A percentile compares a stretch with the other conserved stretches of the same genome.
These are phyloP conservation scores for Dalechampia spathulata DNA, from an alignment of 441 rosid genomes.

Conservation along the genomic window DNA sequence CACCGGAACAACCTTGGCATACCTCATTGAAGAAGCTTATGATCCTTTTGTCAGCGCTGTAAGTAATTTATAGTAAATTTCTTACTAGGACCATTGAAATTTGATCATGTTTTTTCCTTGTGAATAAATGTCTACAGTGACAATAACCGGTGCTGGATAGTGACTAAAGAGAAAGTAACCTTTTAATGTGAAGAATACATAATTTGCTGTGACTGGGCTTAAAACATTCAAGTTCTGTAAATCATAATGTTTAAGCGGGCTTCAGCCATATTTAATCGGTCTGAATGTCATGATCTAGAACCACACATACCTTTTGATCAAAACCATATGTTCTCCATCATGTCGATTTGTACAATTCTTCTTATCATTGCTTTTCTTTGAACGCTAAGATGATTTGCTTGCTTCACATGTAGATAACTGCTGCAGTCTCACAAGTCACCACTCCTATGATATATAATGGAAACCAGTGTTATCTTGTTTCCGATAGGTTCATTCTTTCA, in stretches of 20 bases:
- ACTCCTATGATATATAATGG: slow-evolving; percentile 57
- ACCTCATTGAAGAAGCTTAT: slow-evolving; percentile 78
- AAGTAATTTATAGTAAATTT: slow-evolving; percentile 27
- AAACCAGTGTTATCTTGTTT: slow-evolving; percentile 70
- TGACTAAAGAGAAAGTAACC: too few species aligned
- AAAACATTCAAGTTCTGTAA: too few species aligned
- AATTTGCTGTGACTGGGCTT: too few species aligned
- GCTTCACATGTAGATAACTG: slow-evolving; percentile 44
- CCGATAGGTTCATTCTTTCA: slow-evolving; percentile 47
- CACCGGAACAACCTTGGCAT: slow-evolving; percentile 91
- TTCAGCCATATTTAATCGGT: too few species aligned
- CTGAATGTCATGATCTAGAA: too few species aligned
- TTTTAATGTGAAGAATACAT: too few species aligned
- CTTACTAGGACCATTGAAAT: not conserved
- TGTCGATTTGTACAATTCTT: too few species aligned
- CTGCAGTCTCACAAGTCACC: slow-evolving; percentile 49
- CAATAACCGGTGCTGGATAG: too few species aligned
- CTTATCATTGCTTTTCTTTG: not conserved
- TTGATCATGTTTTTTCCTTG: too few species aligned
- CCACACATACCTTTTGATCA: too few species aligned
- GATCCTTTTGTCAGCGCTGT: slow-evolving; percentile 66
- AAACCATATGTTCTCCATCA: too few species aligned
- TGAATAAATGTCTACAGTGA: not conserved
- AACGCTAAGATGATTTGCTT: slow-evolving; percentile 10
- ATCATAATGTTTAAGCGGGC: too few species aligned